A percentile compares a stretch with the other conserved stretches of the same genome.
These are phyloP conservation scores for Styphnolobium japonicum DNA, from an alignment of 306 rosid species.

Conservation along the genomic window DNA sequence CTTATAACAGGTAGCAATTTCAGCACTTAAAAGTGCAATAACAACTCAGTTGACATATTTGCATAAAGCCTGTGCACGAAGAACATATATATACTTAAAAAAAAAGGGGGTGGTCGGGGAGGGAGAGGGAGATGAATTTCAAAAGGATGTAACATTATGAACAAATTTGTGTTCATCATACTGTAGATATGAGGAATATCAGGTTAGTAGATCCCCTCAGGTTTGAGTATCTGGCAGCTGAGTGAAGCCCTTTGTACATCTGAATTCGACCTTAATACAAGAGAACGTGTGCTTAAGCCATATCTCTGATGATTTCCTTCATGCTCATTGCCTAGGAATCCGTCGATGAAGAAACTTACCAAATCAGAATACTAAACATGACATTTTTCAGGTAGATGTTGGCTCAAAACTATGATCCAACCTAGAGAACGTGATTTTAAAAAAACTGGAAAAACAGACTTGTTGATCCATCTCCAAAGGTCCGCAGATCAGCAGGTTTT, in stretches of 20 bases:
- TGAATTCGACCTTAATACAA: background rate
- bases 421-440: constrained; percentile 20
- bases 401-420: constrained; percentile 24
- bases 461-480: constrained; percentile 90
- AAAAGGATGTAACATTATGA: constrained; percentile 15
- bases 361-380: background rate
- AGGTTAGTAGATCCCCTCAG: constrained; percentile 9
- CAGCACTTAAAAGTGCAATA: constrained; percentile 3
- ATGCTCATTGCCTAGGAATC: constrained; percentile 11
- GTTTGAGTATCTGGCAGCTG: background rate
- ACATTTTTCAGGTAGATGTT: constrained; percentile 12
- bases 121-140: background rate
- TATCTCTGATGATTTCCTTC: constrained; percentile 27
- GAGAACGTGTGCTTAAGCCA: background rate
- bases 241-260: constrained; percentile 22
- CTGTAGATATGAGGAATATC: constrained; percentile 7
- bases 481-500: constrained; percentile 70
- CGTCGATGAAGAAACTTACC: constrained; percentile 17
- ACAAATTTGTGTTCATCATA: constrained; percentile 20
- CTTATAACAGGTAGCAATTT: background rate
- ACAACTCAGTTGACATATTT: background rate
- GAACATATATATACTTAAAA: background rate
- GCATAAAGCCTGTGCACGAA: constrained; percentile 1
- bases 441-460: constrained; percentile 78
- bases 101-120: background rate